Conservation (phyloP, 2,329 filamentous ascomycete genomes). For the Alternaria burnsii region DNA sequence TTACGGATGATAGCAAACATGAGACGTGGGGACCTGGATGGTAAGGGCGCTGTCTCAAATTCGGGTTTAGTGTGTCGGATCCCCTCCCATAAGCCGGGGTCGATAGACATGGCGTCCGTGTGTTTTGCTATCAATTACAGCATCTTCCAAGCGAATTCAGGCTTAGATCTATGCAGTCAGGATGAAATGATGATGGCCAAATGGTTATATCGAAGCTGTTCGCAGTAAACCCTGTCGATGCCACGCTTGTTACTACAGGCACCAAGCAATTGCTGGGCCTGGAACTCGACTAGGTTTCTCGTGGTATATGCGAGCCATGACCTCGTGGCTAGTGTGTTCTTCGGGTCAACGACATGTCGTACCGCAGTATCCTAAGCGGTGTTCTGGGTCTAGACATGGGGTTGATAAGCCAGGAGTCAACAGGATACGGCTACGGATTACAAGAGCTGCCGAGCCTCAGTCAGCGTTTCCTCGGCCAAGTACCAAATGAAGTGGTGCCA, state of each 20-base stretch:
- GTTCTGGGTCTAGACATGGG: slow-evolving; percentile 15
- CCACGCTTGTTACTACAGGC: slow-evolving; percentile 8
- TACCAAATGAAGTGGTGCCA: slow-evolving; percentile 20
- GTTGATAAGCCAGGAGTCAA: slow-evolving; percentile 24
- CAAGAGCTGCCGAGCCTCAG: slow-evolving; percentile 17
- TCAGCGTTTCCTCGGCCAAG: slow-evolving; percentile 14
- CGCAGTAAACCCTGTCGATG: slow-evolving; percentile 19
- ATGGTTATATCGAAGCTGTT: slow-evolving; percentile 23
- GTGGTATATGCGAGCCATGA: slow-evolving; percentile 10
- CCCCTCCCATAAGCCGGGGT: slow-evolving; percentile 50
- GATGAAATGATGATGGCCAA: slow-evolving; percentile 33
- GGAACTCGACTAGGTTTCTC: slow-evolving; percentile 9
- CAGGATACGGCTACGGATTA: slow-evolving; percentile 8
- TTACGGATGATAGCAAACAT: slow-evolving; percentile 50
- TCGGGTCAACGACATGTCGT: slow-evolving; percentile 7
- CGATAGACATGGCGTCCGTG: slow-evolving; percentile 39
- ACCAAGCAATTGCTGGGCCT: slow-evolving; percentile 4
- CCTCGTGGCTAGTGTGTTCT: slow-evolving; percentile 7
- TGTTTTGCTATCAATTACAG: slow-evolving; percentile 48
- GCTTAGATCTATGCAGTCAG: slow-evolving; percentile 32
- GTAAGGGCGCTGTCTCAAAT: slow-evolving; percentile 50
- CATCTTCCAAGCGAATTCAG: slow-evolving; percentile 36
- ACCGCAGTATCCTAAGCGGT: slow-evolving; percentile 10
- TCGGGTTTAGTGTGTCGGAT: slow-evolving; percentile 49
- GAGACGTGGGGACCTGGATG: slow-evolving; percentile 48